A percentile compares a stretch with the other conserved stretches of the same genome.
These are phyloP conservation scores for Pseudozyma pruni DNA, from an alignment of 1,284 basidiomycete genomes.

Conservation along the genomic window DNA sequence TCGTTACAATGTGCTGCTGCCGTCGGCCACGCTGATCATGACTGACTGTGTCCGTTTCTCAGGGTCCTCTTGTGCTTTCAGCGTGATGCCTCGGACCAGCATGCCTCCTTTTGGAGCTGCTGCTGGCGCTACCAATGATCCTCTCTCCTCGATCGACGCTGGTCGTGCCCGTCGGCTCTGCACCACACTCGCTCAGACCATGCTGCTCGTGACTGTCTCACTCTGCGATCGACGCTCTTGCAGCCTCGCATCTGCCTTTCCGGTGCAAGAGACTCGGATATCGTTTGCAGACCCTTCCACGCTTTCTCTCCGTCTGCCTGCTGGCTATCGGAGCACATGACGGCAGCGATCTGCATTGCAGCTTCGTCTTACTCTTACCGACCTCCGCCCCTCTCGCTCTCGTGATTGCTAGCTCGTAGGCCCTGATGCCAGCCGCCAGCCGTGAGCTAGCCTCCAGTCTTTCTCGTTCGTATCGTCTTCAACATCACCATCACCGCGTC, in stretches of 20 bases:
- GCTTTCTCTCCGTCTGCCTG: neutral
- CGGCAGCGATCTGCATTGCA: constrained; percentile 41
- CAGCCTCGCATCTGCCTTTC: constrained; percentile 3
- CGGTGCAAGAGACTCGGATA: constrained; percentile 19
- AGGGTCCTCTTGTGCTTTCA: constrained; percentile 8
- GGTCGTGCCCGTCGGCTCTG: neutral
- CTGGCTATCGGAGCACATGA: constrained; percentile 15
- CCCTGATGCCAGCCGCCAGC: neutral
- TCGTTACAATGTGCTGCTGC: too few relatives aligned
- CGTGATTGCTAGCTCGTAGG: neutral
- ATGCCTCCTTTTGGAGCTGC: constrained; percentile 9
- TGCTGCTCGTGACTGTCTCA: constrained; percentile 2
- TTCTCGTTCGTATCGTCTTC: neutral
- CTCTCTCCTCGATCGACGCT: too few relatives aligned
- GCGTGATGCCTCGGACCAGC: constrained; percentile 22
- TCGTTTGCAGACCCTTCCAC: constrained; percentile 17
- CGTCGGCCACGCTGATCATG: neutral
- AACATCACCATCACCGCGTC: constrained; percentile 1
- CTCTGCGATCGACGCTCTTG: constrained; percentile 15
- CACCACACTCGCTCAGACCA: constrained; percentile 4
- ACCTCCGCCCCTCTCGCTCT: constrained; percentile 3
- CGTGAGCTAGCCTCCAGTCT: neutral
- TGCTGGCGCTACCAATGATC: neutral
- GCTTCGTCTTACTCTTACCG: constrained; percentile 9
- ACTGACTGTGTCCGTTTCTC: too few relatives aligned